phyloP scores from a whole-genome alignment of 257 asterid genomes.

The Solanum dulcamara region DNA sequence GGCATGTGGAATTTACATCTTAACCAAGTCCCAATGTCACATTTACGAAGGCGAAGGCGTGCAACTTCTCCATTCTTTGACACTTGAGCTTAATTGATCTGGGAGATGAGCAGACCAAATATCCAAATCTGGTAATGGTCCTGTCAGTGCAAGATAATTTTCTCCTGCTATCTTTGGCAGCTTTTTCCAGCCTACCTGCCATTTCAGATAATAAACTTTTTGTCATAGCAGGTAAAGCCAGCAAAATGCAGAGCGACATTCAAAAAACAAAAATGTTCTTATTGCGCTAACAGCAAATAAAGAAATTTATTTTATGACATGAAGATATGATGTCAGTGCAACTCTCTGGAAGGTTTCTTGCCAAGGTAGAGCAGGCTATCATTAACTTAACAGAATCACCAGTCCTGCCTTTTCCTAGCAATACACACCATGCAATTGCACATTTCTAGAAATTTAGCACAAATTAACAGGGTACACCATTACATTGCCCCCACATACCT shows the following conservation, averaged over 20 bases:
- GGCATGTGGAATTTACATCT: neutral
- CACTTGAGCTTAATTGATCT: constrained; percentile 22
- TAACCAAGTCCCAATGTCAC: neutral
- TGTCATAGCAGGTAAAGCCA: neutral
- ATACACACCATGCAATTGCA: neutral
- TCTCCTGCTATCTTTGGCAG: constrained; percentile 29
- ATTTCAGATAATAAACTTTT: neutral
- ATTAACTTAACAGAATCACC: neutral
- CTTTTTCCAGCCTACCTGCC: constrained; percentile 25
- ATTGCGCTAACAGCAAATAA: neutral
- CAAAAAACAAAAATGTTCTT: neutral
- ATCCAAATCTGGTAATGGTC: constrained; percentile 42
- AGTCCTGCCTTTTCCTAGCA: neutral
- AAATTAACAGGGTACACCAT: neutral
- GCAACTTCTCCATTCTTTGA: constrained; percentile 43
- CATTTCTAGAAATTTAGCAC: neutral
- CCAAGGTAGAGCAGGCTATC: neutral
- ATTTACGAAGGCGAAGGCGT: neutral
- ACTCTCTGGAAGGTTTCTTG: neutral
- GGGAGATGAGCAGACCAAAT: constrained; percentile 61
- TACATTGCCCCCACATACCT: neutral
- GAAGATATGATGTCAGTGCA: neutral
- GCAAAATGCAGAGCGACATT: neutral
- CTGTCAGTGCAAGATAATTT: constrained; percentile 68
- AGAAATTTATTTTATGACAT: neutral